These are phyloP conservation scores for Capsella bursapastoris DNA, from an alignment of 345 rosid genomes.

Conservation along the genomic window DNA sequence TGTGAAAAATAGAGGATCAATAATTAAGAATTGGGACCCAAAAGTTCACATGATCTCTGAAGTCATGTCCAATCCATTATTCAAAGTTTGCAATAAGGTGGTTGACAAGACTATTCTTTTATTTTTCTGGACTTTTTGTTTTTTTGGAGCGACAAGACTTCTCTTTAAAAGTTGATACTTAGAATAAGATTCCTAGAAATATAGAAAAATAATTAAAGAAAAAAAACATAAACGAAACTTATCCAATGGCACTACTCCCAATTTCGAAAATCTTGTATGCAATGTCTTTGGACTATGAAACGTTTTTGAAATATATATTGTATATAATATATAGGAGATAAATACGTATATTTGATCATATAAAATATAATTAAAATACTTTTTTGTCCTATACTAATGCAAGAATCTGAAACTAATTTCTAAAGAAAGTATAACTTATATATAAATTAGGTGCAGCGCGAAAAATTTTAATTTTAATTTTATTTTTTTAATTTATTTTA, in stretches of 20 bases:
- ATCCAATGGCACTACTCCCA: conserved; percentile 40
- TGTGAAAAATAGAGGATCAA: conserved; percentile 24
- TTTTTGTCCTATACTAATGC: too few species aligned
- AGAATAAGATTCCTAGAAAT: conserved; percentile 35
- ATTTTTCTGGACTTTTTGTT: not conserved
- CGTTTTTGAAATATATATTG: too few species aligned
- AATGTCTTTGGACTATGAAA: conserved; percentile 8
- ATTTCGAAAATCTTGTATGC: conserved; percentile 13
- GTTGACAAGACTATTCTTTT: conserved; percentile 30
- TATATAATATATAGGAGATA: too few species aligned
- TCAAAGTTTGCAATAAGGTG: conserved; percentile 45
- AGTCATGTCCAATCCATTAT: conserved; percentile 57
- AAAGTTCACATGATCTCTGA: conserved; percentile 50
- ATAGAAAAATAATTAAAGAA: not conserved
- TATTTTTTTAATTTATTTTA: too few species aligned
- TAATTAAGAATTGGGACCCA: conserved; percentile 50
- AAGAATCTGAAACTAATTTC: too few species aligned
- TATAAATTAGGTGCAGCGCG: too few species aligned
- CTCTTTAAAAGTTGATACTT: conserved; percentile 25
- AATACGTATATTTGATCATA: too few species aligned
- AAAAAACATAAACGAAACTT: conserved; percentile 18
- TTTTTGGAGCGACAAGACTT: conserved; percentile 18
- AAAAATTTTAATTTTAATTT: too few species aligned
- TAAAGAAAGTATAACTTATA: too few species aligned
- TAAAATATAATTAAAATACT: too few species aligned